phyloP scores from a whole-genome alignment of 768 basidiomycete species.

The Mycena olivaceomarginata region DNA sequence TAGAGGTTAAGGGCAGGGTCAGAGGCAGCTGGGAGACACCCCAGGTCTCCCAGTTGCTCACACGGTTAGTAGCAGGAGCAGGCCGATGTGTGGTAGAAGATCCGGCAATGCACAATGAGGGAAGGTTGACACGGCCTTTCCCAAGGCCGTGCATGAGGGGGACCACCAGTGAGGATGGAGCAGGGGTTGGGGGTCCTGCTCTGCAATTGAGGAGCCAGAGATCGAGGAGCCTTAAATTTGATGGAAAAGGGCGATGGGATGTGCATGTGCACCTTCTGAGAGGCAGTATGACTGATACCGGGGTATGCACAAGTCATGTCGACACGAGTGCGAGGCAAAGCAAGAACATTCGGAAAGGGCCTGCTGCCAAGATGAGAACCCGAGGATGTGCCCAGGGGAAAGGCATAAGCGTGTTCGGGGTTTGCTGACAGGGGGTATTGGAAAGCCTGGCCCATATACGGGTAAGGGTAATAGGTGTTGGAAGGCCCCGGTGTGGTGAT shows the following conservation, averaged over 20 bases:
- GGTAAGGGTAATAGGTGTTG: not conserved
- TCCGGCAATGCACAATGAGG: not conserved
- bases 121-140: not conserved
- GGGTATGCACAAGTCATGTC: slow-evolving; percentile 1
- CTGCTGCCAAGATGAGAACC: slow-evolving; percentile 2
- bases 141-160: not conserved
- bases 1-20: not conserved
- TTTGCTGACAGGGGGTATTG: not conserved
- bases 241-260: not conserved
- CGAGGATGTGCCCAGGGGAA: not conserved
- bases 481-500: not conserved
- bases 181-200: not conserved
- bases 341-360: not conserved
- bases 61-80: not conserved
- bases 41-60: not conserved
- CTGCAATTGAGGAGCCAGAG: not conserved
- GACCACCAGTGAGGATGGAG: not conserved
- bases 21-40: not conserved
- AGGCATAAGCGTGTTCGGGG: not conserved
- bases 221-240: not conserved
- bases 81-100: not conserved
- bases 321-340: not conserved
- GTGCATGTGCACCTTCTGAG: not conserved
- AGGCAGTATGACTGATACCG: not conserved
- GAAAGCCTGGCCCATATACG: not conserved